Evolutionary conservation across 2,329 filamentous ascomycete genomes (phyloP), one percentile per base, ranked within the genome.

Genomic region (Apiospora saccharicola): DNA sequence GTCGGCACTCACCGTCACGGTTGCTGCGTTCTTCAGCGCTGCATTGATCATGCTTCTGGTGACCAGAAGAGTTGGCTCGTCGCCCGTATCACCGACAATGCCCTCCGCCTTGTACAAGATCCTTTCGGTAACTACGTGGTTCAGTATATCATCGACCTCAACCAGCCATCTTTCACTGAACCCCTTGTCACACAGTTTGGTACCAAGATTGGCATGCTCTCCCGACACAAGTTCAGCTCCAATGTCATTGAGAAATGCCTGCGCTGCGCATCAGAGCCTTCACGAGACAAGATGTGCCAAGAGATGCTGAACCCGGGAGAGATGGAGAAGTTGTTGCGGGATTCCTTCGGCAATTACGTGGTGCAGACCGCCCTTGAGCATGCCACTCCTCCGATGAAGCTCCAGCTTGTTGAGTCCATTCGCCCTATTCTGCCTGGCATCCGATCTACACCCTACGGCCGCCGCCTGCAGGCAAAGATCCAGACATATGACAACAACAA

Each of bases 41-140:
- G 96, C 86, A 98, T 99, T 78, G 96, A 99, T 79, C 96, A 99
- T 82, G 96, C 96, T 46, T 94, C 94, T 69, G 95, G 94, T 73
- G 87, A 92, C 49, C 96, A 99, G 85, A 98, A 97, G 85, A 88
- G 91, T 73, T 93, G 93, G 85, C 88, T 99, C 74, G 95, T 99
- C 75, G 86, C 89, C 73, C 90, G 94, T 80, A 98, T 99, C 82
- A 98, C 95, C 0, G 88, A 91, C 71, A 93, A 98, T 80, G 94
- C 95, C n/a, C 93, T 94, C 76, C 87, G 92, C 49, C 90, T 99
- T 14, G 95, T 99, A 26, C 95, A 98, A 82, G 96, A 99, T 81
- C 96, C 96, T 0, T 99, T 98, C 77, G 96, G 96, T 80, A 99
- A 99, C 84, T 99, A 99, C 76, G 96, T 99, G 69, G 93, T 99